phyloP scores from a whole-genome alignment of 306 rosid genomes.

The Prunus mongolica region DNA sequence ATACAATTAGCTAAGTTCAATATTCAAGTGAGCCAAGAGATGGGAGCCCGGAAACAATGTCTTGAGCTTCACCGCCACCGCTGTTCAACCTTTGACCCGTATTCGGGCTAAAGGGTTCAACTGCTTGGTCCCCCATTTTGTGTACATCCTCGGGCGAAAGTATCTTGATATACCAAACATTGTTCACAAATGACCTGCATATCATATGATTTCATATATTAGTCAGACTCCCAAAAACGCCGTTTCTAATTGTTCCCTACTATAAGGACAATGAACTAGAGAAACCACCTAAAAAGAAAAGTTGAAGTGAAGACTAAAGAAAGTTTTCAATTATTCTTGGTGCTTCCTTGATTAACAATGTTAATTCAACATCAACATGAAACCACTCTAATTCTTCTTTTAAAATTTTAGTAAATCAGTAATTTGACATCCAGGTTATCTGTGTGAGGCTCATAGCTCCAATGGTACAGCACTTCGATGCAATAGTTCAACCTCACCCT shows the following conservation, averaged over 20 bases:
- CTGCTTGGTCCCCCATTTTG: slow-evolving; percentile 69
- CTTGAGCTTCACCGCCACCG: slow-evolving; percentile 42
- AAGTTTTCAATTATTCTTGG: neutral
- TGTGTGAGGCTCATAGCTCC: neutral
- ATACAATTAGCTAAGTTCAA: slow-evolving; percentile 21
- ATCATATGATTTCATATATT: slow-evolving; percentile 14
- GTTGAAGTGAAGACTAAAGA: neutral
- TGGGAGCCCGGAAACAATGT: slow-evolving; percentile 53
- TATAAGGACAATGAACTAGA: neutral
- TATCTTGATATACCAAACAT: slow-evolving; percentile 83
- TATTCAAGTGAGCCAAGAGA: slow-evolving; percentile 58
- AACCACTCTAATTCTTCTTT: neutral
- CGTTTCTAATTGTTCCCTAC: too few relatives aligned
- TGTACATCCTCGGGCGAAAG: slow-evolving; percentile 83
- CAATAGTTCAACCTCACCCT: neutral
- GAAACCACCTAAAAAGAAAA: neutral
- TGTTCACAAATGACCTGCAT: slow-evolving; percentile 74
- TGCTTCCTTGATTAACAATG: neutral
- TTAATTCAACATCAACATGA: neutral
- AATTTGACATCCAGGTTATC: too few relatives aligned
- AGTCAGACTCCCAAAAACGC: slow-evolving; percentile 12
- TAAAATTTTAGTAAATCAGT: neutral
- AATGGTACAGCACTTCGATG: neutral
- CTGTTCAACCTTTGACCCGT: slow-evolving; percentile 51
- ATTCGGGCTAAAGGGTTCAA: slow-evolving; percentile 53